Percentiles rank a stretch among this genome's conserved stretches.
These are phyloP conservation scores for Plasmodium coatneyi DNA, from an alignment of 169 alveolate species.

Conservation along the genomic window DNA sequence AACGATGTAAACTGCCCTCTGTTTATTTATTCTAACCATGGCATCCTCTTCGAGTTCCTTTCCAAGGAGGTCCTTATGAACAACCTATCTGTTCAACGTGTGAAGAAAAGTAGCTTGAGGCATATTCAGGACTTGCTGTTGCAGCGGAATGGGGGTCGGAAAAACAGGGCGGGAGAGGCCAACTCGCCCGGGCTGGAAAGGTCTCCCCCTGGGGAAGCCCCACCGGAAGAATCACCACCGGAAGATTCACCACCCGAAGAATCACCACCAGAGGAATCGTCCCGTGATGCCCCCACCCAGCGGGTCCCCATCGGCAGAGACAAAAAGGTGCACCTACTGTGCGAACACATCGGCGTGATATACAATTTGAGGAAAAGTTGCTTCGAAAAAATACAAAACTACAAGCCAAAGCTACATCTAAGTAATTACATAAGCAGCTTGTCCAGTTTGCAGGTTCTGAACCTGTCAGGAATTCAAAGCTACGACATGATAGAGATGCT, in stretches of 20 bases:
- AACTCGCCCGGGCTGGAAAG: too few relatives aligned
- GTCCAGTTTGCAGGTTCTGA: neutral
- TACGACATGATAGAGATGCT: conserved; percentile 58
- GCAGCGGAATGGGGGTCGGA: neutral
- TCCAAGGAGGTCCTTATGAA: conserved; percentile 45
- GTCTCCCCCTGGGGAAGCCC: neutral
- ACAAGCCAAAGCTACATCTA: conserved; percentile 28
- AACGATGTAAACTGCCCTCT: conserved; percentile 62
- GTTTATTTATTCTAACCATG: conserved; percentile 20
- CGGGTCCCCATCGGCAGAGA: neutral
- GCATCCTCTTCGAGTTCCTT: conserved; percentile 41
- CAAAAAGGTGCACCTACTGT: conserved; percentile 16
- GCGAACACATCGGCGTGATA: conserved; percentile 43
- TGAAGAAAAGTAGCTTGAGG: conserved; percentile 3
- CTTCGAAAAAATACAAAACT: conserved; percentile 50
- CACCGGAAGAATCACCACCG: neutral
- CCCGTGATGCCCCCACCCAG: neutral
- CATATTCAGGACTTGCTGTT: conserved; percentile 15
- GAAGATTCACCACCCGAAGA: neutral
- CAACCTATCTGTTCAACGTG: conserved; percentile 5
- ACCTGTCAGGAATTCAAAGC: conserved; percentile 49
- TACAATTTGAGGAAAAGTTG: conserved; percentile 37
- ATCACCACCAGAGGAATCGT: neutral
- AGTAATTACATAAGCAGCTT: conserved; percentile 25
- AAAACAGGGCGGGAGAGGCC: too few relatives aligned